Evolutionary conservation across 164 flowering plant genomes (phyloP).

Genomic region (Litsea cubeba): DNA sequence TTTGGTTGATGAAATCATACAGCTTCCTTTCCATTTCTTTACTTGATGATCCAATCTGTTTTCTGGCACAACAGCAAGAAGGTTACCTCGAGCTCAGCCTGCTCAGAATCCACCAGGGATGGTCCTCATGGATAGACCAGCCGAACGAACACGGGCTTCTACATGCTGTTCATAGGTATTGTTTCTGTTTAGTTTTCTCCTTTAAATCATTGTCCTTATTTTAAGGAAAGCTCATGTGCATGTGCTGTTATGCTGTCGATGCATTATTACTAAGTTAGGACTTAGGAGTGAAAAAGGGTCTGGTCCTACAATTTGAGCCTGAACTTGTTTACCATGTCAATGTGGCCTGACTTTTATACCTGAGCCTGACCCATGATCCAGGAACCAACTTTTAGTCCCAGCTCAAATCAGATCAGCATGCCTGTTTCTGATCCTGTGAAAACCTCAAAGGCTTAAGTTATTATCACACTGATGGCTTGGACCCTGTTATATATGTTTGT

Average conservation of each 20-base stretch:
- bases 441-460: no score
- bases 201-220: not conserved
- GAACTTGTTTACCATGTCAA: not conserved
- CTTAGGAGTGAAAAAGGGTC: no score
- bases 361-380: not conserved
- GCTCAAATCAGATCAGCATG: not conserved
- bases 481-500: no score
- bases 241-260: not conserved
- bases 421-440: not conserved
- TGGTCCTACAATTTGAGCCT: not conserved
- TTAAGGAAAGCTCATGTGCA: not conserved
- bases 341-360: not conserved
- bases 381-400: not conserved
- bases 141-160: slow-evolving; percentile 44
- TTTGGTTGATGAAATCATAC: not conserved
- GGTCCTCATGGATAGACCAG: slow-evolving; percentile 71
- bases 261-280: not conserved
- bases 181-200: not conserved
- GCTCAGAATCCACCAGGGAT: slow-evolving; percentile 73
- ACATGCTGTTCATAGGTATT: slow-evolving; percentile 55
- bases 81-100: slow-evolving; percentile 74
- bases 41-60: not conserved
- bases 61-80: slow-evolving; percentile 43
- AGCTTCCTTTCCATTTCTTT: no score
- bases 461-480: no score